Conservation (phyloP, 768 basidiomycete genomes). For the Lentinula raphanica region DNA sequence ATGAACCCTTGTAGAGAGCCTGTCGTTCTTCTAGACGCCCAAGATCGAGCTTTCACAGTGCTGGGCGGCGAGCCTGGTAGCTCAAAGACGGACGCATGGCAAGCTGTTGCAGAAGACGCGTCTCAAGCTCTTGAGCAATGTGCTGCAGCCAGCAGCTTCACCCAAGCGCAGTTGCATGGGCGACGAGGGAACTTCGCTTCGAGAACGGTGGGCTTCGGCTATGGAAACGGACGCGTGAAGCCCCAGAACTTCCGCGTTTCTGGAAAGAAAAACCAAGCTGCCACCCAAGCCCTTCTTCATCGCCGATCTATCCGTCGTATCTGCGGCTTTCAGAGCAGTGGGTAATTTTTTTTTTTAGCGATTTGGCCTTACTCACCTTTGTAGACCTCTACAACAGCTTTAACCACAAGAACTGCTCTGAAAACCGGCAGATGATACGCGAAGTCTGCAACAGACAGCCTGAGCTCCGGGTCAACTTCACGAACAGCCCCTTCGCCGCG, state of each 20-base stretch:
- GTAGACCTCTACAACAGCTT: no score
- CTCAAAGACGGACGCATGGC: neutral
- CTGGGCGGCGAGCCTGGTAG: neutral
- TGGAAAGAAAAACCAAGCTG: neutral
- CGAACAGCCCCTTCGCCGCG: no score
- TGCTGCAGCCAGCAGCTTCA: neutral
- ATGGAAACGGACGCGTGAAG: neutral
- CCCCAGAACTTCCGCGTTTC: neutral
- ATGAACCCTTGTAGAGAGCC: no score
- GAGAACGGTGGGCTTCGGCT: neutral
- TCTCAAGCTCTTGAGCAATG: neutral
- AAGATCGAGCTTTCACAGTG: neutral
- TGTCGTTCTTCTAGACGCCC: neutral
- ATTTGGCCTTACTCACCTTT: no score
- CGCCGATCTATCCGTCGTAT: neutral
- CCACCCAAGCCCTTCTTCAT: neutral
- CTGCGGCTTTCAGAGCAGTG: neutral
- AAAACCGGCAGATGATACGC: no score
- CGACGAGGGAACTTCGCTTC: neutral
- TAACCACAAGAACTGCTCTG: no score
- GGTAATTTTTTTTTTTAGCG: neutral
- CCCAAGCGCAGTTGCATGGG: neutral
- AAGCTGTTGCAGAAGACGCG: neutral
- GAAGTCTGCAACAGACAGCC: no score
- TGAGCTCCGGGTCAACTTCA: no score